phyloP scores from a whole-genome alignment of 345 rosid species.

The Boechera divaricarpa region DNA sequence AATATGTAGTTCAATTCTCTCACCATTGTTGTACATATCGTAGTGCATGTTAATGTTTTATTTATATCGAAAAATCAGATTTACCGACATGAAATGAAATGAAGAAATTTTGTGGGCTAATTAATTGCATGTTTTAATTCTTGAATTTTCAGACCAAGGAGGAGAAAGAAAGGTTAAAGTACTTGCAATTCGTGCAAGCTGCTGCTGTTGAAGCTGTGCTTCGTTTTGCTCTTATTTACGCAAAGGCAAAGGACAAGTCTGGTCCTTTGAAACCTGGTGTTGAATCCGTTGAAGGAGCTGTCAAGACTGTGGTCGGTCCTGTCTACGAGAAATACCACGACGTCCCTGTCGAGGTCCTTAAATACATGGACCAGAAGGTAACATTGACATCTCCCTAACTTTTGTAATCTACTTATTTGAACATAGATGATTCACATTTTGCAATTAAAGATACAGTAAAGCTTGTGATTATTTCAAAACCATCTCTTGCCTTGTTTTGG shows the following conservation, averaged over 20 bases:
- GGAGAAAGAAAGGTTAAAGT: conserved; percentile 65
- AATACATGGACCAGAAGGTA: conserved; percentile 83
- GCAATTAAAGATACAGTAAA: not conserved
- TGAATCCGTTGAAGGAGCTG: conserved; percentile 82
- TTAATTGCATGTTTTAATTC: conserved; percentile 1
- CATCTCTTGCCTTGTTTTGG: not conserved
- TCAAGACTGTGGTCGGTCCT: conserved; percentile 77
- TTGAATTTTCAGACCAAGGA: conserved; percentile 39
- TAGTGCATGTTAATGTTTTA: not conserved
- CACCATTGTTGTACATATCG: not conserved
- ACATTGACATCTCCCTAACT: not conserved
- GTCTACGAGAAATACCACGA: conserved; percentile 73
- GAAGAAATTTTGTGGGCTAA: not conserved
- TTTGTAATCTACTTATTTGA: not conserved
- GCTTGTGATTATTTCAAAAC: not conserved
- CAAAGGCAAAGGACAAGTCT: conserved; percentile 72
- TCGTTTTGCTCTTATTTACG: conserved; percentile 63
- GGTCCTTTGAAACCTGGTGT: conserved; percentile 87
- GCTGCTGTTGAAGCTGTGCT: conserved; percentile 61
- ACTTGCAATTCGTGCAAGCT: conserved; percentile 81
- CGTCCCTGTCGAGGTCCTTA: conserved; percentile 69
- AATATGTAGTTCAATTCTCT: not conserved
- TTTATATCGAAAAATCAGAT: not conserved
- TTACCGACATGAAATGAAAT: too few species aligned
- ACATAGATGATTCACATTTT: not conserved